Percentiles rank a stretch among this genome's conserved stretches.
phyloP scores from a whole-genome alignment of 192 early-diverging fungal species.

The Entrophospora sp. region DNA sequence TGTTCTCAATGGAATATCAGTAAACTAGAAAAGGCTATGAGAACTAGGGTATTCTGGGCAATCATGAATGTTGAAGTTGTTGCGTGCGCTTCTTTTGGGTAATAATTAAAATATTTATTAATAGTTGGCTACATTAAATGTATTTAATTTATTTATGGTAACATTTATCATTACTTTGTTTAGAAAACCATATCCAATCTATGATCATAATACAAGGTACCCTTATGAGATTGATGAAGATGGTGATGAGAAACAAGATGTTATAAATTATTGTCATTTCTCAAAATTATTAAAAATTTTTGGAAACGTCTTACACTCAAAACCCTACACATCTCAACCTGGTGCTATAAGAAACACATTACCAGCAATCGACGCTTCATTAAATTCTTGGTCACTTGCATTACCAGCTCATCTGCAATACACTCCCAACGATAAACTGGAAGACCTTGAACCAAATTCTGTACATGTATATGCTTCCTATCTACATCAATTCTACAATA shows the following conservation, averaged over 20 bases:
- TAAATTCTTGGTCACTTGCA: slow-evolving; percentile 23
- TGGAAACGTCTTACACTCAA: slow-evolving; percentile 33
- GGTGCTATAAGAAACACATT: slow-evolving; percentile 22
- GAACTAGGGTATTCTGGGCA: slow-evolving; percentile 59
- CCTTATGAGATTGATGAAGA: slow-evolving; percentile 23
- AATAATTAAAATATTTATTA: slow-evolving; percentile 21
- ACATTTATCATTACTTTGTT: neutral
- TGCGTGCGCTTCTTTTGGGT: slow-evolving; percentile 49
- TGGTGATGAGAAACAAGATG: slow-evolving; percentile 7
- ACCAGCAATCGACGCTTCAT: slow-evolving; percentile 18
- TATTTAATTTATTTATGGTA: neutral
- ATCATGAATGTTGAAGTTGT: slow-evolving; percentile 54
- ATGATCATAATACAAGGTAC: slow-evolving; percentile 33
- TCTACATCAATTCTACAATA: slow-evolving; percentile 27
- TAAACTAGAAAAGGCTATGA: slow-evolving; percentile 37
- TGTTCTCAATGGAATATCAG: slow-evolving; percentile 39
- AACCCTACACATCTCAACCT: slow-evolving; percentile 22
- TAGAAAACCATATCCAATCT: slow-evolving; percentile 11
- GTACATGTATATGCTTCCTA: neutral
- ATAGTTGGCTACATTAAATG: slow-evolving; percentile 15
- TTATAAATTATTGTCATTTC: slow-evolving; percentile 22
- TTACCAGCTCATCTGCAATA: slow-evolving; percentile 31
- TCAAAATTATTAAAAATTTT: slow-evolving; percentile 35
- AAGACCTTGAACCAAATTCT: neutral
- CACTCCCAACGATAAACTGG: slow-evolving; percentile 1